Percentiles rank a stretch among this genome's conserved stretches.
Evolutionary conservation across 129 eudicot species (phyloP).

Genomic region (Chrysanthemum makinoi): DNA sequence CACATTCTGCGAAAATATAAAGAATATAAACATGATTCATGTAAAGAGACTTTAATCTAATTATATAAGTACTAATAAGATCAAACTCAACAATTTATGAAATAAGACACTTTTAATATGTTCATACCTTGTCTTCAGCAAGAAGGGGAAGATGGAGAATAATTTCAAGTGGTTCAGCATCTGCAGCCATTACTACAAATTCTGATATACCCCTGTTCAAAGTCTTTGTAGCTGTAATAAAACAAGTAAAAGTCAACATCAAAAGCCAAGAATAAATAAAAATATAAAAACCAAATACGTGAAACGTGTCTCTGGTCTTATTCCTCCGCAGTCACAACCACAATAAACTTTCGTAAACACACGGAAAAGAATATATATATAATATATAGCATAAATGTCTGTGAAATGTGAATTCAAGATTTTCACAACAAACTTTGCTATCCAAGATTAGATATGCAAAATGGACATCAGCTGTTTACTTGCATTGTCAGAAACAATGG

Average conservation of each 20-base stretch:
- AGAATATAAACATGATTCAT: background rate
- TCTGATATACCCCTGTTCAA: conserved; percentile 19
- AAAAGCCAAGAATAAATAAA: too few relatives aligned
- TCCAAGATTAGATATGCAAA: too few relatives aligned
- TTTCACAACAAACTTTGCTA: background rate
- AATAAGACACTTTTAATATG: background rate
- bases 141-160: conserved; percentile 25
- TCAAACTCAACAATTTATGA: conserved; percentile 3
- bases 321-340: background rate
- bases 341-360: background rate
- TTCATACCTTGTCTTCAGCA: conserved; percentile 23
- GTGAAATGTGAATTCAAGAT: background rate
- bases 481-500: too few relatives aligned
- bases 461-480: too few relatives aligned
- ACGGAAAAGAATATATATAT: background rate
- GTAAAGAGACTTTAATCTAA: too few relatives aligned
- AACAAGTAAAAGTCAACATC: background rate
- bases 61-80: too few relatives aligned
- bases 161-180: conserved; percentile 21
- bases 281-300: too few relatives aligned
- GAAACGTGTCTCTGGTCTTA: background rate
- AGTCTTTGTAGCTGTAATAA: conserved; percentile 19
- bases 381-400: background rate
- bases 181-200: conserved; percentile 27
- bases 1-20: conserved; percentile 43